phyloP scores from a whole-genome alignment of 345 rosid genomes.

The Adansonia digitata region DNA sequence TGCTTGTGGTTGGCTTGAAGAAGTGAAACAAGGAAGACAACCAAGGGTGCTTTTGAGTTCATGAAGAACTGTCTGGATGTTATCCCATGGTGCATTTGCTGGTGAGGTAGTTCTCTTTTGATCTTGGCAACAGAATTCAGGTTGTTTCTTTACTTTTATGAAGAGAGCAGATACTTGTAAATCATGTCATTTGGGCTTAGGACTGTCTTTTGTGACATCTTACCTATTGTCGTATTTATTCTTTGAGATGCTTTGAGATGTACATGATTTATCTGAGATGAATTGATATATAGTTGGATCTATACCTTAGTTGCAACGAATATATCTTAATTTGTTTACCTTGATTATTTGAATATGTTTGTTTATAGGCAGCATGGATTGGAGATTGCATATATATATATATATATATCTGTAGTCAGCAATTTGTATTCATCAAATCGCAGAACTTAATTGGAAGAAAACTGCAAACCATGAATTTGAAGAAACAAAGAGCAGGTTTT shows the following conservation, averaged over 20 bases:
- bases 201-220: slow-evolving; percentile 8
- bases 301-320: slow-evolving; percentile 12
- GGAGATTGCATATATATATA: no score
- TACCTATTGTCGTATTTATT: slow-evolving; percentile 21
- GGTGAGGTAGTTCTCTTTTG: slow-evolving; percentile 19
- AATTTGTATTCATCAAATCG: not conserved
- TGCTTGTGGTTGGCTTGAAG: slow-evolving; percentile 1
- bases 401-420: not conserved
- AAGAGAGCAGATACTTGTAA: slow-evolving; percentile 35
- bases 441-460: not conserved
- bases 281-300: slow-evolving; percentile 26
- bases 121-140: slow-evolving; percentile 15
- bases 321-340: not conserved
- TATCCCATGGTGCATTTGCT: slow-evolving; percentile 8
- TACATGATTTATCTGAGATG: slow-evolving; percentile 30
- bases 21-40: not conserved
- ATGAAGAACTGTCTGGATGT: not conserved
- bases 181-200: slow-evolving; percentile 24
- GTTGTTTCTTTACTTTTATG: slow-evolving; percentile 25
- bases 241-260: slow-evolving; percentile 27
- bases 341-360: not conserved
- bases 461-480: not conserved
- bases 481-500: no score
- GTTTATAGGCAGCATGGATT: no score
- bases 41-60: not conserved